These are phyloP conservation scores for Gremmenia infestans DNA, from an alignment of 2,329 filamentous ascomycete species.

Conservation along the genomic window DNA sequence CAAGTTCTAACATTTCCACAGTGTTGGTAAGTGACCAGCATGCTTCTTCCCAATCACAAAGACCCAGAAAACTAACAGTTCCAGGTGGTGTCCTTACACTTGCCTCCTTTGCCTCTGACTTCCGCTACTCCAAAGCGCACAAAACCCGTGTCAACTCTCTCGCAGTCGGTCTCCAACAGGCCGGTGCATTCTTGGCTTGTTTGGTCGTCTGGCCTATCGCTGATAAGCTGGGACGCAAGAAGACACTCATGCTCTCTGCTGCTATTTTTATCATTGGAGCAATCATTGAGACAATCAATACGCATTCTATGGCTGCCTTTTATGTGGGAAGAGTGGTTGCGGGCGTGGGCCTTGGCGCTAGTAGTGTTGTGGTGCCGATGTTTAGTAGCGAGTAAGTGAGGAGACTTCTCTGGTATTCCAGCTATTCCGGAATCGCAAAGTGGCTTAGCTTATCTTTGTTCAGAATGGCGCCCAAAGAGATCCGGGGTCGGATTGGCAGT, in stretches of 20 bases:
- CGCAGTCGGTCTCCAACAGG: conserved; percentile 45
- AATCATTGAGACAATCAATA: conserved; percentile 42
- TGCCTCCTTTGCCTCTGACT: conserved; percentile 38
- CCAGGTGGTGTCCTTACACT: conserved; percentile 42
- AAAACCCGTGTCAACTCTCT: conserved; percentile 41
- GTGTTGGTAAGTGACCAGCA: conserved; percentile 26
- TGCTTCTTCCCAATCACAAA: not conserved
- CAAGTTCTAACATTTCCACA: conserved; percentile 24
- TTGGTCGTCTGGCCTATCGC: conserved; percentile 46
- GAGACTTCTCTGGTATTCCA: too few relatives aligned
- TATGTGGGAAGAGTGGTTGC: conserved; percentile 44
- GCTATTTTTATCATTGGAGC: conserved; percentile 34
- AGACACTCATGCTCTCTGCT: conserved; percentile 36
- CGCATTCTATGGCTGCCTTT: conserved; percentile 33
- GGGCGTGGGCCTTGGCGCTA: conserved; percentile 43
- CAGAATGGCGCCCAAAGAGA: conserved; percentile 37
- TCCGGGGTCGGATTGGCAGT: conserved; percentile 34
- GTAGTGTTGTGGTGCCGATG: conserved; percentile 40
- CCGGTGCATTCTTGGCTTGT: conserved; percentile 46
- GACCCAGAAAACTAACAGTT: not conserved
- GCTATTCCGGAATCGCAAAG: too few relatives aligned
- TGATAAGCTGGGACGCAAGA: conserved; percentile 38
- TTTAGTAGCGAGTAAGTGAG: conserved; percentile 33
- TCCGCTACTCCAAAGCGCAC: conserved; percentile 36
- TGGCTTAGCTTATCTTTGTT: too few relatives aligned